Evolutionary conservation across 192 early-diverging fungal species (phyloP).

Genomic region (Backusella psychrophila): DNA sequence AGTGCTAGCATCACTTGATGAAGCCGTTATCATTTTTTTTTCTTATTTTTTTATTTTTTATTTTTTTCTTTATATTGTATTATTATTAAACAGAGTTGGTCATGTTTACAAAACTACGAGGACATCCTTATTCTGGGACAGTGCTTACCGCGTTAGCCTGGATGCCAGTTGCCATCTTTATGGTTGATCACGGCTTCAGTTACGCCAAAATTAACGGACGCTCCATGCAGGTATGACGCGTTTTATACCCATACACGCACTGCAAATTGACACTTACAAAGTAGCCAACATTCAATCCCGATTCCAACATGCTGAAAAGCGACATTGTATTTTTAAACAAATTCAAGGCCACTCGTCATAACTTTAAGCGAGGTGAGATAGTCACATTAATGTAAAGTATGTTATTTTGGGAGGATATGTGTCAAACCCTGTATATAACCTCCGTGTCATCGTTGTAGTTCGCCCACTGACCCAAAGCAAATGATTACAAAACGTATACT

Average conservation of each 20-base stretch:
- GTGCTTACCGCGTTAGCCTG: conserved; percentile 36
- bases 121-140: conserved; percentile 20
- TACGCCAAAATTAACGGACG: conserved; percentile 44
- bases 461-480: conserved; percentile 67
- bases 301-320: conserved; percentile 57
- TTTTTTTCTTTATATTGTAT: background rate
- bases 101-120: conserved; percentile 10
- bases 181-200: conserved; percentile 51
- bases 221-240: conserved; percentile 52
- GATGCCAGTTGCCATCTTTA: conserved; percentile 49
- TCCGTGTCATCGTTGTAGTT: conserved; percentile 1
- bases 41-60: background rate
- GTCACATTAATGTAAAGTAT: conserved; percentile 50
- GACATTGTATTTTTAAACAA: conserved; percentile 69
- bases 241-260: background rate
- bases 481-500: conserved; percentile 78
- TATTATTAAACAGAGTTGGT: background rate
- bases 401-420: too few species aligned
- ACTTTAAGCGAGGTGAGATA: conserved; percentile 63
- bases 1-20: background rate
- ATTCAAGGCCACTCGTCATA: conserved; percentile 42
- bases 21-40: background rate
- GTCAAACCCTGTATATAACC: too few species aligned
- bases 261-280: background rate
- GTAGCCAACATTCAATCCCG: conserved; percentile 75